Conservation (phyloP, 164 flowering plant species). For the Sextonia rubra region DNA sequence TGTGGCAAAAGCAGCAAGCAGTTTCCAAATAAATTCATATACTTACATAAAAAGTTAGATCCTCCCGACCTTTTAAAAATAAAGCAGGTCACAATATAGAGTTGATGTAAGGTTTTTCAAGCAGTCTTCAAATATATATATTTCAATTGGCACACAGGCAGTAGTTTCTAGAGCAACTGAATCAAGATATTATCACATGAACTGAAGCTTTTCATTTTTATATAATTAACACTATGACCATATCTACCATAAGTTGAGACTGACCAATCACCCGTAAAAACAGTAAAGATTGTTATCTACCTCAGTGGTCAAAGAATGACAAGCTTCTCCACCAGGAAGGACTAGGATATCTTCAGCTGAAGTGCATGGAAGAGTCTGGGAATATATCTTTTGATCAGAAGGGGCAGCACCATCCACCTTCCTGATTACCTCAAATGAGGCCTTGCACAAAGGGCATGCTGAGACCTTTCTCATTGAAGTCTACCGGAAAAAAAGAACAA, state of each 20-base stretch:
- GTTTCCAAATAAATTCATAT: no score
- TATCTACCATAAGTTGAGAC: background rate
- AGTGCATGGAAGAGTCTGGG: conserved; percentile 69
- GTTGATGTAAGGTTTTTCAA: no score
- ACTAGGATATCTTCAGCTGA: conserved; percentile 34
- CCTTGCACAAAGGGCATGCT: conserved; percentile 92
- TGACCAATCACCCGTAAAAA: background rate
- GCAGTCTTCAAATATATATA: no score
- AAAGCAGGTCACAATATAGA: no score
- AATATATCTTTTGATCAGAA: conserved; percentile 82
- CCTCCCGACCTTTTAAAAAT: no score
- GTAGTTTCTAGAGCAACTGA: background rate
- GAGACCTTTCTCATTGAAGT: conserved; percentile 51
- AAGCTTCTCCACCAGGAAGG: conserved; percentile 31
- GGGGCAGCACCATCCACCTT: conserved; percentile 61
- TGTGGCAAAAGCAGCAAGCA: no score
- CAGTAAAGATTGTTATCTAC: conserved; percentile 29
- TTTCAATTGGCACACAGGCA: no score
- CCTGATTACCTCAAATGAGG: conserved; percentile 57
- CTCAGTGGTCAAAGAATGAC: conserved; percentile 22
- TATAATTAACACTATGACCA: background rate
- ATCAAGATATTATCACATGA: background rate
- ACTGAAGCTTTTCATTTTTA: background rate
- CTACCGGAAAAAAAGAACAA: conserved; percentile 26
- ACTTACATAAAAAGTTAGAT: no score